A percentile compares a stretch with the other conserved stretches of the same genome.
Conservation (phyloP, 1,284 basidiomycete species). For the Cryptococcus depauperatus region DNA sequence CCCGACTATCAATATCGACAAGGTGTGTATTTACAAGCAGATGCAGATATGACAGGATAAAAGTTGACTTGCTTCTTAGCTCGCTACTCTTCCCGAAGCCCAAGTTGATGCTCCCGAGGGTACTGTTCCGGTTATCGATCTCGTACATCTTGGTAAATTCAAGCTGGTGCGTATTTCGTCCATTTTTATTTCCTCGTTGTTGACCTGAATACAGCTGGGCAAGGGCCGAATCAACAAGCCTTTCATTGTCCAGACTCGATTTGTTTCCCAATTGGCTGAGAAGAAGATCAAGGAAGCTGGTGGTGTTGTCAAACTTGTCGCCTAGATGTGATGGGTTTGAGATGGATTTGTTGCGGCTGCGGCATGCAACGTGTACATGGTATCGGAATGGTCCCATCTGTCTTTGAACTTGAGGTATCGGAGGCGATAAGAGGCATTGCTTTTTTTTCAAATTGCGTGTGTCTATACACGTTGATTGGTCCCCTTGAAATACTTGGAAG, state of each 20-base stretch:
- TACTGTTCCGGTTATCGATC: slow-evolving; percentile 85
- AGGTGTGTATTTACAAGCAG: slow-evolving; percentile 49
- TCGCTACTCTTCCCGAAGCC: slow-evolving; percentile 46
- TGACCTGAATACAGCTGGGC: slow-evolving; percentile 31
- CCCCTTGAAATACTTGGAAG: too few relatives aligned
- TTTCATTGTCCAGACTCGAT: slow-evolving; percentile 93
- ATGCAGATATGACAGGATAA: slow-evolving; percentile 56
- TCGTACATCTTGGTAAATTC: slow-evolving; percentile 72
- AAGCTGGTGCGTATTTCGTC: slow-evolving; percentile 56
- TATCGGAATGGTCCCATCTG: too few relatives aligned
- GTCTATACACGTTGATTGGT: too few relatives aligned
- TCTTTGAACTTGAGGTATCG: too few relatives aligned
- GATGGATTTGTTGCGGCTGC: slow-evolving; percentile 14
- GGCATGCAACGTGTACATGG: slow-evolving; percentile 23
- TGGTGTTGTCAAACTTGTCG: slow-evolving; percentile 82
- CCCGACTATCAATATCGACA: slow-evolving; percentile 95
- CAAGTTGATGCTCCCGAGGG: slow-evolving; percentile 44
- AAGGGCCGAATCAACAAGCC: slow-evolving; percentile 51
- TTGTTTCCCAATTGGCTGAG: slow-evolving; percentile 83
- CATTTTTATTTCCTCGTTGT: background rate
- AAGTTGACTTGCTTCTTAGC: slow-evolving; percentile 45
- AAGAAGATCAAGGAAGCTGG: slow-evolving; percentile 72
- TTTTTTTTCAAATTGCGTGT: too few relatives aligned
- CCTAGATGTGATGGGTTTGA: slow-evolving; percentile 51
- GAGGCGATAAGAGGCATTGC: background rate